A percentile compares a stretch with the other conserved stretches of the same genome.
Evolutionary conservation across 2,329 filamentous ascomycete species (phyloP).

Genomic region (Penicillium vulpinum): DNA sequence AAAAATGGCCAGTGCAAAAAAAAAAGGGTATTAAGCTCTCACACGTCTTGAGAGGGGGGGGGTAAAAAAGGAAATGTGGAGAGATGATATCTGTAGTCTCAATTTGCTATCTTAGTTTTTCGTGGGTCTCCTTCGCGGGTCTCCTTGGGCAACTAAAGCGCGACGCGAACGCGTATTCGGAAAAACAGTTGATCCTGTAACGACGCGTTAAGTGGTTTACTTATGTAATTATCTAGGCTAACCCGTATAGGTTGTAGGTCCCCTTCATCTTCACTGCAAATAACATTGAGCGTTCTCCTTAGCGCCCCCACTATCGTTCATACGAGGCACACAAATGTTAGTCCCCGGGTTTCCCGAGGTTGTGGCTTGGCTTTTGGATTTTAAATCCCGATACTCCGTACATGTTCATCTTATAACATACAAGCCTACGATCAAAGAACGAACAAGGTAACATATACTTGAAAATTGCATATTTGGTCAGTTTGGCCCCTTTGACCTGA

Average conservation of each 20-base stretch:
- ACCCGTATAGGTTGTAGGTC: background rate
- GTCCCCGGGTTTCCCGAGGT: background rate
- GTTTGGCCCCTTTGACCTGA: background rate
- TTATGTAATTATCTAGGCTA: background rate
- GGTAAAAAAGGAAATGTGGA: slow-evolving; percentile 16
- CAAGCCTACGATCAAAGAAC: background rate
- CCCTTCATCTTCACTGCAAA: background rate
- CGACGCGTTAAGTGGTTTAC: slow-evolving; percentile 40
- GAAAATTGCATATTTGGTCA: background rate
- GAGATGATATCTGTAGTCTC: slow-evolving; percentile 7
- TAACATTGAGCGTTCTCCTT: background rate
- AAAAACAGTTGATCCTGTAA: slow-evolving; percentile 15
- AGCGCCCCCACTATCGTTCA: background rate
- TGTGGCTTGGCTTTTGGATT: background rate
- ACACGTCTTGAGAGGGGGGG: background rate
- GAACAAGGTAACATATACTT: background rate
- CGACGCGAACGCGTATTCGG: slow-evolving; percentile 26
- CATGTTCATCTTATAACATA: background rate
- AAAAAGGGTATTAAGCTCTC: slow-evolving; percentile 15
- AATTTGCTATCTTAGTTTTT: slow-evolving; percentile 19
- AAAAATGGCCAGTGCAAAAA: slow-evolving; percentile 23
- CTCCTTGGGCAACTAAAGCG: slow-evolving; percentile 28
- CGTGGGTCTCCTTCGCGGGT: slow-evolving; percentile 17
- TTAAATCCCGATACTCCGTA: background rate
- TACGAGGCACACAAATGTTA: background rate